These are phyloP conservation scores for Melampsora larici-populina DNA, from an alignment of 1,284 basidiomycete genomes.

Conservation along the genomic window DNA sequence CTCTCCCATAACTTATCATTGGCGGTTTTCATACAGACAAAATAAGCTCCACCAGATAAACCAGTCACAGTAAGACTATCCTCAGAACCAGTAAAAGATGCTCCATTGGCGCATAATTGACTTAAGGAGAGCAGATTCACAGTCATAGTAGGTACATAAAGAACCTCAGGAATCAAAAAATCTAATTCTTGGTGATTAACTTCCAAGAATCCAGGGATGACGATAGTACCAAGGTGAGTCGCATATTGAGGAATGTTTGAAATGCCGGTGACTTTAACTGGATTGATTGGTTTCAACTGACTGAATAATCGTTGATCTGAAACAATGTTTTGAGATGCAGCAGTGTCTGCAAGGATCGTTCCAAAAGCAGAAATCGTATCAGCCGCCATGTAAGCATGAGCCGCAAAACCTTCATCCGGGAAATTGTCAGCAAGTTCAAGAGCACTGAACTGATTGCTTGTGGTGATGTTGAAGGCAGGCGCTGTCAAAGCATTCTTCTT, in stretches of 20 bases:
- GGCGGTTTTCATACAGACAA: not conserved
- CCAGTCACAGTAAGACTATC: not conserved
- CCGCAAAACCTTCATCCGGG: too few relatives aligned
- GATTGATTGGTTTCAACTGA: not conserved
- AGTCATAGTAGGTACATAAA: too few relatives aligned
- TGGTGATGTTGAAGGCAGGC: too few relatives aligned
- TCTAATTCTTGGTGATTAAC: not conserved
- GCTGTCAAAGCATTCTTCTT: too few relatives aligned
- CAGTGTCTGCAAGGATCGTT: not conserved
- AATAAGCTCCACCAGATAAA: not conserved
- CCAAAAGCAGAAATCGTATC: too few relatives aligned
- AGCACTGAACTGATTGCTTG: too few relatives aligned
- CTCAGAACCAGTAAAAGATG: not conserved
- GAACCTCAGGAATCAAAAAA: not conserved
- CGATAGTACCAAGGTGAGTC: not conserved
- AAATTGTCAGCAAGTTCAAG: too few relatives aligned
- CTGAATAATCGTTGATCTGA: not conserved
- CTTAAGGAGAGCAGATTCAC: too few relatives aligned
- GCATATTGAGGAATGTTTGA: not conserved
- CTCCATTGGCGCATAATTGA: too few relatives aligned
- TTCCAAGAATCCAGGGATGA: not conserved
- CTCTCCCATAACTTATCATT: not conserved
- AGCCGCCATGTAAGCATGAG: too few relatives aligned
- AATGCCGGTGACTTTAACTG: not conserved
- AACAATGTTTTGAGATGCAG: not conserved